Conservation (phyloP, 1,139 yeast species). For the Pichia sp. region DNA sequence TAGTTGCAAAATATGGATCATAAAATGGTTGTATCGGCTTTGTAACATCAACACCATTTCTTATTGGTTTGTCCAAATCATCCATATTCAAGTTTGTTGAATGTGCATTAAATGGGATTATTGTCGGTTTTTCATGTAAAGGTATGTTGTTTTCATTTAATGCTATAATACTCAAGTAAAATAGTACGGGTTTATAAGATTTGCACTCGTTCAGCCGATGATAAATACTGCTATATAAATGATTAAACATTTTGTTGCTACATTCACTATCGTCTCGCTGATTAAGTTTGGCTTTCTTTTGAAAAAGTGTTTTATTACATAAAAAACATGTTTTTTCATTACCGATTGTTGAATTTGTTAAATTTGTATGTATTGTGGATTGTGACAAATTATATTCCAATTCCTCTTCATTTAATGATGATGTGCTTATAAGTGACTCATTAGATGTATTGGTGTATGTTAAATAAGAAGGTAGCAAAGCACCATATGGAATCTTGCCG, state of each 20-base stretch:
- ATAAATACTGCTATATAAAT: not conserved
- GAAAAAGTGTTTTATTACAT: not conserved
- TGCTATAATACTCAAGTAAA: not conserved
- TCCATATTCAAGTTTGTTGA: not conserved
- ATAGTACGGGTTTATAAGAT: not conserved
- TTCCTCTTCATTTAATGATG: not conserved
- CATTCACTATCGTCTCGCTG: not conserved
- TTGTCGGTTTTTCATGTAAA: not conserved
- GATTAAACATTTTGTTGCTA: not conserved
- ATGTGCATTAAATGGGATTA: constrained; percentile 1
- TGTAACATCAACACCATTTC: not conserved
- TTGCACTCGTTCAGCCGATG: not conserved
- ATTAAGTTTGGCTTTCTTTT: not conserved
- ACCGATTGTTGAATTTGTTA: not conserved
- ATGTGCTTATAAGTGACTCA: not conserved
- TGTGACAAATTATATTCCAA: not conserved
- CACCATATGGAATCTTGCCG: not conserved
- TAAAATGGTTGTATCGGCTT: not conserved
- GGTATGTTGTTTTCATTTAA: not conserved
- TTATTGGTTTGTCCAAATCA: not conserved
- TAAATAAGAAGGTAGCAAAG: constrained; percentile 1
- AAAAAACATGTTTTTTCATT: not conserved
- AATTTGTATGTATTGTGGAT: not conserved
- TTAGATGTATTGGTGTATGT: not conserved
- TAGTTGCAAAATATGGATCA: constrained; percentile 2